Conservation (phyloP, 345 rosid genomes). For the sweet orange (Citrus sinensis) region DNA sequence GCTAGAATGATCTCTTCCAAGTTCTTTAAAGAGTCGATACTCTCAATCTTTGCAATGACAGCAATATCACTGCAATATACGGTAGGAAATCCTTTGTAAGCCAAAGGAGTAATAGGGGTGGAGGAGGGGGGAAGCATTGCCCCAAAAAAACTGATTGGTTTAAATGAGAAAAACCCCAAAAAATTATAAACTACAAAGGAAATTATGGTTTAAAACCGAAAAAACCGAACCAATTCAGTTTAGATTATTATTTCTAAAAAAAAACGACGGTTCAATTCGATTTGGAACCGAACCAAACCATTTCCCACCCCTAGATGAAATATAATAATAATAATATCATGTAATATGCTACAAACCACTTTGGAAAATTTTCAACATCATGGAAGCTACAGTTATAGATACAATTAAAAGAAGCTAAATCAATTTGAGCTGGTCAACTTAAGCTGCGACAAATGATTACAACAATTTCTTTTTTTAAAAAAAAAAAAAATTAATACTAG, state of each 20-base stretch:
- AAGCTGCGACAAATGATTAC: not conserved
- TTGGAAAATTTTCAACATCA: not conserved
- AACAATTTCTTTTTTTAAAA: not conserved
- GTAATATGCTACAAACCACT: not conserved
- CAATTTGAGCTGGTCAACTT: not conserved
- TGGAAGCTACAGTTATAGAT: not conserved
- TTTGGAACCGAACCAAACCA: too few species aligned
- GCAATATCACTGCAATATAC: slow-evolving; percentile 65
- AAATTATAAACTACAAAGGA: too few species aligned
- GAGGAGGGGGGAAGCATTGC: too few species aligned
- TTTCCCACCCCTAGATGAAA: not conserved
- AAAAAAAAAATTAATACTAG: not conserved
- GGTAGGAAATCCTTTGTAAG: slow-evolving; percentile 9
- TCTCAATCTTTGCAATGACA: slow-evolving; percentile 94
- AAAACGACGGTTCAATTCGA: too few species aligned
- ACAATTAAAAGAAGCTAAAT: not conserved
- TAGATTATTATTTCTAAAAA: too few species aligned
- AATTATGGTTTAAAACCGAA: too few species aligned
- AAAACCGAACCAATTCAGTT: too few species aligned
- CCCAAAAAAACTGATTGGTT: too few species aligned
- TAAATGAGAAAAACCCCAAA: too few species aligned
- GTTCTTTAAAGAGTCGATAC: slow-evolving; percentile 83
- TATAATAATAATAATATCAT: not conserved
- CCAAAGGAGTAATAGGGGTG: not conserved
- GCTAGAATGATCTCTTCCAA: slow-evolving; percentile 85